Conservation (phyloP, 148 eudicot species). For the Chenopodium berlandieri region DNA sequence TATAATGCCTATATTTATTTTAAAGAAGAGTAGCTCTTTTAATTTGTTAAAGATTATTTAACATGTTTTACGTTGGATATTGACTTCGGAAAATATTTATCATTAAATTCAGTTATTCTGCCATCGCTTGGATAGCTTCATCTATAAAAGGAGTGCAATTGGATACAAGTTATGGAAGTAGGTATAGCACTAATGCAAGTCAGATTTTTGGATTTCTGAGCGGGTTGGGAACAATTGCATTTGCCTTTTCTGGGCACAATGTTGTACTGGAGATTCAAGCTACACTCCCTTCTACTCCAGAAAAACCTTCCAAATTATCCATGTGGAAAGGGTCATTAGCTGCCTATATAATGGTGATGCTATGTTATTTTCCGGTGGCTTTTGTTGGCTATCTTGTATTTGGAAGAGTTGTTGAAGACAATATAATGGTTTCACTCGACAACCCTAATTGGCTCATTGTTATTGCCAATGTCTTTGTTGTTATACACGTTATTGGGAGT, state of each 20-base stretch:
- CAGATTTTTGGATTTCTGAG: constrained; percentile 35
- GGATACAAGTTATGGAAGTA: constrained; percentile 29
- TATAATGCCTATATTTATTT: too few species aligned
- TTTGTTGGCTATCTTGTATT: constrained; percentile 40
- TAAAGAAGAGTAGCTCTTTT: too few species aligned
- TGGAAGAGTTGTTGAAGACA: constrained; percentile 43
- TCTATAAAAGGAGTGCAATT: constrained; percentile 37
- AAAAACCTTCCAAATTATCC: constrained; percentile 42
- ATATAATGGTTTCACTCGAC: constrained; percentile 40
- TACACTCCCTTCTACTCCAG: constrained; percentile 45
- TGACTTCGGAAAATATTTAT: too few species aligned
- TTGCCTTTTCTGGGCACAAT: constrained; percentile 54
- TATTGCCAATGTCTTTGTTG: constrained; percentile 46
- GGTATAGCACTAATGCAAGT: constrained; percentile 28
- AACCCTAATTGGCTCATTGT: constrained; percentile 47
- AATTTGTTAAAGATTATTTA: too few species aligned
- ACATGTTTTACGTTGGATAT: too few species aligned
- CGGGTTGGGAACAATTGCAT: constrained; percentile 53
- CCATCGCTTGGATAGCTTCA: constrained; percentile 13
- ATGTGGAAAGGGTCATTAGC: constrained; percentile 32
- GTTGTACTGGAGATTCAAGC: constrained; percentile 60
- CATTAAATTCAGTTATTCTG: constrained; percentile 39
- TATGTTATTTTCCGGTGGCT: constrained; percentile 55
- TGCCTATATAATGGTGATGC: constrained; percentile 42
- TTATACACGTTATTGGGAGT: constrained; percentile 53